These are phyloP conservation scores for Pyrenophora seminiperda DNA, from an alignment of 2,329 filamentous ascomycete genomes.

Conservation along the genomic window DNA sequence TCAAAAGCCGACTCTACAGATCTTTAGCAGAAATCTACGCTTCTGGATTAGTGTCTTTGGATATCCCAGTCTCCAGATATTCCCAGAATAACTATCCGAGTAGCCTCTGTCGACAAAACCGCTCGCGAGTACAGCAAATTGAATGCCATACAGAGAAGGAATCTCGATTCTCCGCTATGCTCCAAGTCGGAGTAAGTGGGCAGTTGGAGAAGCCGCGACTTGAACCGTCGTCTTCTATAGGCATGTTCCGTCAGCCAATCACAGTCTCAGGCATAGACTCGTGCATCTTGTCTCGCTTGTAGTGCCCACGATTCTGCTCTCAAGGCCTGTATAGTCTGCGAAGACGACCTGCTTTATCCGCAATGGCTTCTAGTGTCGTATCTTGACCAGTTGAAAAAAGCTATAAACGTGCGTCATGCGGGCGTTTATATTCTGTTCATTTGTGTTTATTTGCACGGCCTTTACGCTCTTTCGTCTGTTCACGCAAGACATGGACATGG, in stretches of 20 bases:
- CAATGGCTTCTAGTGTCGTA: constrained; percentile 21
- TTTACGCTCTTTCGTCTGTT: constrained; percentile 31
- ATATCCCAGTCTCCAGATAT: no score
- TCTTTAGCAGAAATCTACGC: no score
- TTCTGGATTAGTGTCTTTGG: no score
- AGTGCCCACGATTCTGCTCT: constrained; percentile 8
- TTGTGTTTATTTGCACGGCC: constrained; percentile 23
- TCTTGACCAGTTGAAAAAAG: not conserved
- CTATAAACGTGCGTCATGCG: constrained; percentile 37
- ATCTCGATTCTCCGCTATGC: no score
- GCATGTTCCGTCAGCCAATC: constrained; percentile 20
- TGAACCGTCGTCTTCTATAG: not conserved
- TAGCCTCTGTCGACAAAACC: no score
- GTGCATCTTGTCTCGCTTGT: constrained; percentile 19
- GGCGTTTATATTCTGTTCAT: constrained; percentile 13
- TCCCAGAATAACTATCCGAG: no score
- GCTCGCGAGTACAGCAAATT: no score
- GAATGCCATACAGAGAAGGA: no score
- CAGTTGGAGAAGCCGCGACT: no score
- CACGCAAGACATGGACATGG: constrained; percentile 29
- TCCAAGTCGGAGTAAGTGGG: no score
- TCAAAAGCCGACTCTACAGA: no score
- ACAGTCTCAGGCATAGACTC: constrained; percentile 13
- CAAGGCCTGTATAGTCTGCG: constrained; percentile 12
- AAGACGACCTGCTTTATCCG: constrained; percentile 24